phyloP scores from a whole-genome alignment of 164 flowering plant species.

The Platanus orientalis region DNA sequence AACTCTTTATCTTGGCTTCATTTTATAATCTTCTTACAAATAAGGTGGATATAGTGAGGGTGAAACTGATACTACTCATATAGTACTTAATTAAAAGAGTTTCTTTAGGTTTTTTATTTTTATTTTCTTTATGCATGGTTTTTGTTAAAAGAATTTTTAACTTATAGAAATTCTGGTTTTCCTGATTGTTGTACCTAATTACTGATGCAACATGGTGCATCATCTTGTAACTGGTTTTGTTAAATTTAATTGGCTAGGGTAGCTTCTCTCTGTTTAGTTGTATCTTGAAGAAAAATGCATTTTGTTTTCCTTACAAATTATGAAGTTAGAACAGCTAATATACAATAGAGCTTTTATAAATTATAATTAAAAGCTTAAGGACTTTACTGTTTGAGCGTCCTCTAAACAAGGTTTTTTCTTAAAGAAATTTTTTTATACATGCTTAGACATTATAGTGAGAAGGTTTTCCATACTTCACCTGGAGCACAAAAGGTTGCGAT shows the following conservation, averaged over 20 bases:
- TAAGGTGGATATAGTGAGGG: no score
- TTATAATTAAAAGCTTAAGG: not conserved
- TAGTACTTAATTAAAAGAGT: no score
- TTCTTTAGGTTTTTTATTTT: not conserved
- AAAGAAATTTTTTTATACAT: not conserved
- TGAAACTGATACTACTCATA: not conserved
- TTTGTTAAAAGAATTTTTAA: no score
- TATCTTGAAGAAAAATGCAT: not conserved
- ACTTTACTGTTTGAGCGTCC: not conserved
- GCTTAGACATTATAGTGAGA: not conserved
- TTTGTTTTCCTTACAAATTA: not conserved
- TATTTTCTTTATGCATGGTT: no score
- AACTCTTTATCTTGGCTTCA: conserved; percentile 2
- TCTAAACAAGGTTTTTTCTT: not conserved
- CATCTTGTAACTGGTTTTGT: no score
- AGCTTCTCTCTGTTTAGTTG: not conserved
- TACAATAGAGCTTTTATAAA: not conserved
- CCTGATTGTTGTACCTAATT: no score
- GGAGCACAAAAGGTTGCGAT: no score
- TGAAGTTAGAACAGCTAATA: not conserved
- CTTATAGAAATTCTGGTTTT: no score
- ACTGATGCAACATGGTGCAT: no score
- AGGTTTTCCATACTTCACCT: no score
- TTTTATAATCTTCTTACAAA: not conserved
- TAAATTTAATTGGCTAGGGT: no score